phyloP scores from a whole-genome alignment of 2,329 filamentous ascomycete genomes.

The Tolypocladium tundrense region DNA sequence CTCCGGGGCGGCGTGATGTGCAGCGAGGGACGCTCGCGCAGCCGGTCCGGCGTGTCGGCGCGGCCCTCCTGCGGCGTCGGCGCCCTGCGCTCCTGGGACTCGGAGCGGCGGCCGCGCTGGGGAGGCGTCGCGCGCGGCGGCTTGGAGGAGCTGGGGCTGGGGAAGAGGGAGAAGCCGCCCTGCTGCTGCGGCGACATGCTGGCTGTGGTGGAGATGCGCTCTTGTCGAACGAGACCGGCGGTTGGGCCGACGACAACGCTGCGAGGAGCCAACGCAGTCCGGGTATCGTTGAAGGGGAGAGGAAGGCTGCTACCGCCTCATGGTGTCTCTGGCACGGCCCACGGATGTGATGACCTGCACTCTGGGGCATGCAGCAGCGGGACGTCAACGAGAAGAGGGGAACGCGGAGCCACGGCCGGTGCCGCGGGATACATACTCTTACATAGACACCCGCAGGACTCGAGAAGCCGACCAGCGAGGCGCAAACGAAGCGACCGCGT shows the following conservation, averaged over 20 bases:
- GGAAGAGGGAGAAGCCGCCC: conserved; percentile 42
- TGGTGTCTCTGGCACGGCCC: neutral
- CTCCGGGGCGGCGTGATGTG: conserved; percentile 11
- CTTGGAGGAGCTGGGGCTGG: conserved; percentile 33
- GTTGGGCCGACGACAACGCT: neutral
- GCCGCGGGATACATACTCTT: neutral
- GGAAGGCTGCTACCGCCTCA: neutral
- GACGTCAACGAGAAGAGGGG: neutral
- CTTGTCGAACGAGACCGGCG: neutral
- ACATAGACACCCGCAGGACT: neutral
- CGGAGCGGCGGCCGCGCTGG: conserved; percentile 22
- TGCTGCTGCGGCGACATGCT: conserved; percentile 1
- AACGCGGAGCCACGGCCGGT: neutral
- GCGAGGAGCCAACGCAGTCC: neutral
- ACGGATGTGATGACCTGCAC: neutral
- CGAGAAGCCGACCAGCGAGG: neutral
- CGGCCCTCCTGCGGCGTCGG: conserved; percentile 17
- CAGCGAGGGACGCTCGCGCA: conserved; percentile 1
- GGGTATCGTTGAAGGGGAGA: neutral
- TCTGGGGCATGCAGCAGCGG: neutral
- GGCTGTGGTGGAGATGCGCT: neutral
- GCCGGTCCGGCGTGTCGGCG: conserved; percentile 12
- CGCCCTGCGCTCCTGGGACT: conserved; percentile 19
- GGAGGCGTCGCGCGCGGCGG: conserved; percentile 10
- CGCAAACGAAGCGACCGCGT: neutral